Percentiles rank a stretch among this genome's conserved stretches.
Conservation (phyloP, 768 basidiomycete species). For the Ramaria rubella region DNA sequence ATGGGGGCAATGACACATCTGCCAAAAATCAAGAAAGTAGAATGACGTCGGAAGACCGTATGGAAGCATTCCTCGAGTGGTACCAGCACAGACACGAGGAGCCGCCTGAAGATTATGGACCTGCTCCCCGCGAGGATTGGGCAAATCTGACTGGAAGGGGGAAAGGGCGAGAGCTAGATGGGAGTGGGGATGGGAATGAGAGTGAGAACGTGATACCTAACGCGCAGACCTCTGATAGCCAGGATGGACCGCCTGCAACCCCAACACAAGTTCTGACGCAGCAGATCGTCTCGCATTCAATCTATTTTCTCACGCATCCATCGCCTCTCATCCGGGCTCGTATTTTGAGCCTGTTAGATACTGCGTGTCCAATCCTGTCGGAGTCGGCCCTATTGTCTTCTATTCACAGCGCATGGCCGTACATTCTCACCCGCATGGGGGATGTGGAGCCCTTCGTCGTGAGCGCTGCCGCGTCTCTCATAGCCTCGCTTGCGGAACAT, state of each 20-base stretch:
- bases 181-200: too few species aligned
- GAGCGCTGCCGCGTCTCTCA: slow-evolving; percentile 61
- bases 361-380: slow-evolving; percentile 64
- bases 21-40: slow-evolving; percentile 9
- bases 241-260: slow-evolving; percentile 42
- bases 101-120: slow-evolving; percentile 48
- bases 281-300: slow-evolving; percentile 79
- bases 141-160: slow-evolving; percentile 24
- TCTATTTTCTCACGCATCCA: slow-evolving; percentile 86
- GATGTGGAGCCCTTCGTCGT: slow-evolving; percentile 77
- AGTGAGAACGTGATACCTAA: slow-evolving; percentile 15
- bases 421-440: slow-evolving; percentile 72
- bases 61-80: slow-evolving; percentile 53
- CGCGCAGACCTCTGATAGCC: slow-evolving; percentile 31
- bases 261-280: slow-evolving; percentile 70
- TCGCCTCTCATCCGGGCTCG: slow-evolving; percentile 82
- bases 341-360: slow-evolving; percentile 67
- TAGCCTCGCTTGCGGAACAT: slow-evolving; percentile 64
- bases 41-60: slow-evolving; percentile 12
- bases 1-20: slow-evolving; percentile 14
- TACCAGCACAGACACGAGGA: slow-evolving; percentile 42
- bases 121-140: slow-evolving; percentile 56
- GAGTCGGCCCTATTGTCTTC: slow-evolving; percentile 75
- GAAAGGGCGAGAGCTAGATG: slow-evolving; percentile 19
- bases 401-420: slow-evolving; percentile 91